Conservation (phyloP, 2,329 filamentous ascomycete genomes). For the Raffaelea ambrosiae region DNA sequence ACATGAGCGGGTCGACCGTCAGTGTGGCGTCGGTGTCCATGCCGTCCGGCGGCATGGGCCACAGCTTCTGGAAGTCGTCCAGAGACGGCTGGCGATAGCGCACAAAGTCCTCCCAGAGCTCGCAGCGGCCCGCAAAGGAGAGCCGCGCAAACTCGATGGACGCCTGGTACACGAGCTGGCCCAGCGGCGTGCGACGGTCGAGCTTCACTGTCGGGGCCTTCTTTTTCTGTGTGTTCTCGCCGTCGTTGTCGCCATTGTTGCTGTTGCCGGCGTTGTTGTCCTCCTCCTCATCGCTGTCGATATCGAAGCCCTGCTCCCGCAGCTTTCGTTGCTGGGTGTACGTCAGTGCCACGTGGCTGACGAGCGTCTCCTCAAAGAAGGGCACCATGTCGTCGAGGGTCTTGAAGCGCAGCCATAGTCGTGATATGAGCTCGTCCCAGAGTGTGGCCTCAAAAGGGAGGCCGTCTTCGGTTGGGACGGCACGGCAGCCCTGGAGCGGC, state of each 20-base stretch:
- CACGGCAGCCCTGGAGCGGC: constrained; percentile 9
- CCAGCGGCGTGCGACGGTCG: constrained; percentile 68
- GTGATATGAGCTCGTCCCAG: constrained; percentile 78
- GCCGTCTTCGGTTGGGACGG: neutral
- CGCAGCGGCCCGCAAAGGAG: constrained; percentile 68
- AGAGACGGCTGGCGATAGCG: constrained; percentile 72
- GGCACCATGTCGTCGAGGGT: constrained; percentile 71
- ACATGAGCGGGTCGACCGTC: too few relatives aligned
- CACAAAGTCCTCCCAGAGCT: constrained; percentile 76
- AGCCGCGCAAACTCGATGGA: constrained; percentile 73
- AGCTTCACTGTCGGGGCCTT: constrained; percentile 44
- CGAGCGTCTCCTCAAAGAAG: constrained; percentile 59
- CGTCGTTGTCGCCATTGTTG: neutral
- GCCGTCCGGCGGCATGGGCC: constrained; percentile 37
- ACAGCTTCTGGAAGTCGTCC: constrained; percentile 50
- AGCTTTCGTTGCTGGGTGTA: constrained; percentile 51
- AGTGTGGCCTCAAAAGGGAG: constrained; percentile 54
- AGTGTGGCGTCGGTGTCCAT: constrained; percentile 48
- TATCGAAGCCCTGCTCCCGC: constrained; percentile 38
- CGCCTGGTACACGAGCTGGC: constrained; percentile 68
- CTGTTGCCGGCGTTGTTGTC: neutral
- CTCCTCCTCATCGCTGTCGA: neutral
- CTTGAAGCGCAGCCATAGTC: constrained; percentile 69
- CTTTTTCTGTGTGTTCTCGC: too few relatives aligned
- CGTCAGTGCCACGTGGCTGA: constrained; percentile 50